These are phyloP conservation scores for Skeletonema tropicum DNA, from an alignment of 108 stramenopile species.

Conservation along the genomic window DNA sequence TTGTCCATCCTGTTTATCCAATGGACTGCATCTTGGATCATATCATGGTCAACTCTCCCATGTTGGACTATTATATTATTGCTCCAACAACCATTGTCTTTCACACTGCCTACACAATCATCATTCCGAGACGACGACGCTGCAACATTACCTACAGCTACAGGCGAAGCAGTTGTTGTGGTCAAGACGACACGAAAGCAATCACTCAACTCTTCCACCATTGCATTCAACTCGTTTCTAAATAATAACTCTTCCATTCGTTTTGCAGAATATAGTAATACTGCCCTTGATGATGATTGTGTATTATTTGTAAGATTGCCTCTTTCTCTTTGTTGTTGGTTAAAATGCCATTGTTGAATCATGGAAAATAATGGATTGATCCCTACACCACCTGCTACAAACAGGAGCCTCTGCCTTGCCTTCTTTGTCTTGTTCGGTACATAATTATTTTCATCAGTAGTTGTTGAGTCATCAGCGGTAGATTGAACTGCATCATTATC, in stretches of 20 bases:
- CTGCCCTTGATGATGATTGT: neutral
- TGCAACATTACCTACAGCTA: neutral
- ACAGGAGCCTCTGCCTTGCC: slow-evolving; percentile 7
- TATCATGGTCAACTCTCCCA: slow-evolving; percentile 11
- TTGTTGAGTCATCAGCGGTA: too few species aligned
- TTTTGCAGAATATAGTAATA: slow-evolving; percentile 14
- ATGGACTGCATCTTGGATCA: slow-evolving; percentile 10
- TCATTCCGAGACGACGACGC: neutral
- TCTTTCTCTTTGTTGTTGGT: neutral
- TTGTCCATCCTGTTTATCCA: slow-evolving; percentile 1
- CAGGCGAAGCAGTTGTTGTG: neutral
- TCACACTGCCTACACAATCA: neutral
- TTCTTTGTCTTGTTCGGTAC: neutral
- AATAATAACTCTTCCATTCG: slow-evolving; percentile 8
- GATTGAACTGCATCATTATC: too few species aligned
- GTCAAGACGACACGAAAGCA: slow-evolving; percentile 16
- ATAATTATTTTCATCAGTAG: too few species aligned
- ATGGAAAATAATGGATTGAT: slow-evolving; percentile 31
- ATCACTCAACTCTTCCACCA: slow-evolving; percentile 1
- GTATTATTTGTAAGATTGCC: neutral
- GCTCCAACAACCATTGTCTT: neutral
- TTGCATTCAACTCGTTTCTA: neutral
- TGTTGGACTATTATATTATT: neutral
- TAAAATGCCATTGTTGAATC: slow-evolving; percentile 26
- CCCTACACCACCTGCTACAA: slow-evolving; percentile 28